Conservation (phyloP, 2,329 filamentous ascomycete species). For the Dothistroma pini region DNA sequence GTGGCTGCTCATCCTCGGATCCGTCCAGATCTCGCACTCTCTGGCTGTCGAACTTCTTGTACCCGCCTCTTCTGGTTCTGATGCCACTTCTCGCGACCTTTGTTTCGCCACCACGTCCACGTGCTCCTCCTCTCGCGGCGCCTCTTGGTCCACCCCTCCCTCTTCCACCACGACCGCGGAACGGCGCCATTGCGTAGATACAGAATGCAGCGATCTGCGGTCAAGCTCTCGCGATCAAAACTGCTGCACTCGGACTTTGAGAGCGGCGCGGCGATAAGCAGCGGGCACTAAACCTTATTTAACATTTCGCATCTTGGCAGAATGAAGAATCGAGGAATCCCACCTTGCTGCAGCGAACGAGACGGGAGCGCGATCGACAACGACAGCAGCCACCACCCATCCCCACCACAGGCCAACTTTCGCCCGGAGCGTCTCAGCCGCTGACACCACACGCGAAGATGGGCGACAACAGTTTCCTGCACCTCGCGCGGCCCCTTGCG, state of each 20-base stretch:
- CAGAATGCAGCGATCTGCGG: not conserved
- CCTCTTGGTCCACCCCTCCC: slow-evolving; percentile 32
- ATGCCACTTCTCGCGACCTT: slow-evolving; percentile 34
- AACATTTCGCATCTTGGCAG: not conserved
- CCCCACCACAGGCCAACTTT: not conserved
- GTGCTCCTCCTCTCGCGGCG: slow-evolving; percentile 17
- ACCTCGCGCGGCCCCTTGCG: slow-evolving; percentile 88
- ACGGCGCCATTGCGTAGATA: slow-evolving; percentile 24
- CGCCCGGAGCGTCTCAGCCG: slow-evolving; percentile 16
- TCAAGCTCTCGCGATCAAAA: not conserved
- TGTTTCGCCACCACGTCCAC: slow-evolving; percentile 26
- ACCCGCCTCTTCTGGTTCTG: slow-evolving; percentile 29
- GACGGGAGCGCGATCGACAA: not conserved
- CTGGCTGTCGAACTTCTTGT: slow-evolving; percentile 36
- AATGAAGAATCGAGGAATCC: not conserved
- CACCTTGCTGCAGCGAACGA: not conserved
- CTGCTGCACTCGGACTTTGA: not conserved
- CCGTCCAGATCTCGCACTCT: slow-evolving; percentile 33
- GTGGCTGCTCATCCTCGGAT: slow-evolving; percentile 24
- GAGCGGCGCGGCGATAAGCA: not conserved
- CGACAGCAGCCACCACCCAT: slow-evolving; percentile 5
- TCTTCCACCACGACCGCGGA: slow-evolving; percentile 30
- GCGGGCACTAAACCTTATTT: not conserved
- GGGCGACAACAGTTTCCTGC: slow-evolving; percentile 74
- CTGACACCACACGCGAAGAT: slow-evolving; percentile 23